Base-by-base conservation (phyloP, 306 rosid genomes). In the Trifolium pratense region DNA sequence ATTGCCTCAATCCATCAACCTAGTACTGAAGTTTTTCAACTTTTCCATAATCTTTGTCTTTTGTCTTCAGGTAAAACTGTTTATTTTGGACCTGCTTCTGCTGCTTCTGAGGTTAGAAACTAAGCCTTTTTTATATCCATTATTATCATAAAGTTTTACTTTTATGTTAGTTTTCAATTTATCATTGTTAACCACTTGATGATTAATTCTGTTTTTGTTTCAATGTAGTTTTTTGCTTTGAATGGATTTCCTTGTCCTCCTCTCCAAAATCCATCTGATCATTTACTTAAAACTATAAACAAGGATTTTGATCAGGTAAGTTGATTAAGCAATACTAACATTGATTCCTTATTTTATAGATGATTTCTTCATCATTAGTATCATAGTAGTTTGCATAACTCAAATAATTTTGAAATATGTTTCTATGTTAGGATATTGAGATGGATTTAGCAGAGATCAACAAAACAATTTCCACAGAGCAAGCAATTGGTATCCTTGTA, bases 1-100 rank as follows among this genome's bases (percentile, higher is more conserved):
- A 45, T 87, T 58, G 85, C 90, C 0, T 91, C 97, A 14, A 89
- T 91, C 29, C 97, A 89, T 76, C 97, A 91, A 18, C 97, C 94
- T 18, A 84, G 90, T 68, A 53, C 52, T 31, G 94, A 91, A 67
- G 92, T 91, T 32, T 91, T 91, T 59, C 94, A 82, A 63, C 85
- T 91, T 43, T 91, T 89, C 17, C 15, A 87, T 66, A 84, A 72
- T 36, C 94, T 91, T 31, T 91, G 92, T 70, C 94, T 91, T 71
- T 46, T 91, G 5, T 91, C 89, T 26, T 55, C 84, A 0, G 97
- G 97, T 3, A 81, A 32, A 79, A 85, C 82, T 6, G 89, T 91
- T 3, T 87, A 89, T 46, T 87, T 91, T 82, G 94, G 97, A 26
- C 92, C 92, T 60, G 86, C 92, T 85, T 82, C 88, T 58, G 53